Percentiles rank a stretch among this genome's conserved stretches.
Conservation (phyloP, 2,329 filamentous ascomycete genomes). For the Talaromyces verruculosus region DNA sequence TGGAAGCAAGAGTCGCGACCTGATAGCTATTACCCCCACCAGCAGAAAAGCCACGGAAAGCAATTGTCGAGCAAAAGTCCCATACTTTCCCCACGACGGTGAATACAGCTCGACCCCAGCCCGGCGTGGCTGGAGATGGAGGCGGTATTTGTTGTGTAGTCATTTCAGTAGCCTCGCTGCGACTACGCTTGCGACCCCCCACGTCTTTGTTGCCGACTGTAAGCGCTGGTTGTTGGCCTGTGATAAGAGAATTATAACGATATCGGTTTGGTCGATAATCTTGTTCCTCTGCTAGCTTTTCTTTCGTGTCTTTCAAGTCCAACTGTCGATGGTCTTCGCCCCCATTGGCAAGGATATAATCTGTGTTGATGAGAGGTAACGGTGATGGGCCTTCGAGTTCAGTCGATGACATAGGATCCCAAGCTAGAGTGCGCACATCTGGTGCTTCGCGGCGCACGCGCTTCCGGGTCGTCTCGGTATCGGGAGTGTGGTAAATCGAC, state of each 20-base stretch:
- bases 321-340: conserved; percentile 14
- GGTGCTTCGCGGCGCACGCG: conserved; percentile 32
- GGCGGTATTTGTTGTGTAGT: conserved; percentile 23
- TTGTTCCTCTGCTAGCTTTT: conserved; percentile 31
- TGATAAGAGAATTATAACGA: conserved; percentile 27
- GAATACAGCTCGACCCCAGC: conserved; percentile 46
- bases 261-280: conserved; percentile 48
- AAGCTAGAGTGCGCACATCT: conserved; percentile 27
- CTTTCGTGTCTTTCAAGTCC: conserved; percentile 27
- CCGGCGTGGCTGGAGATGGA: conserved; percentile 22
- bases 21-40: conserved; percentile 66
- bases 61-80: conserved; percentile 71
- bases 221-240: conserved; percentile 31
- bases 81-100: conserved; percentile 66
- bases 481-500: conserved; percentile 14
- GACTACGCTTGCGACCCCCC: conserved; percentile 23
- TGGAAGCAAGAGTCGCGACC: conserved; percentile 55
- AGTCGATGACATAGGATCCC: conserved; percentile 26
- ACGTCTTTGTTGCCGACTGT: conserved; percentile 36
- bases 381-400: conserved; percentile 37
- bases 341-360: conserved; percentile 39
- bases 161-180: conserved; percentile 20
- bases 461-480: conserved; percentile 29
- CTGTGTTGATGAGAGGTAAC: conserved; percentile 41
- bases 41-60: conserved; percentile 82